Conservation (phyloP, 768 basidiomycete species). For the Suillus clintonianus region DNA sequence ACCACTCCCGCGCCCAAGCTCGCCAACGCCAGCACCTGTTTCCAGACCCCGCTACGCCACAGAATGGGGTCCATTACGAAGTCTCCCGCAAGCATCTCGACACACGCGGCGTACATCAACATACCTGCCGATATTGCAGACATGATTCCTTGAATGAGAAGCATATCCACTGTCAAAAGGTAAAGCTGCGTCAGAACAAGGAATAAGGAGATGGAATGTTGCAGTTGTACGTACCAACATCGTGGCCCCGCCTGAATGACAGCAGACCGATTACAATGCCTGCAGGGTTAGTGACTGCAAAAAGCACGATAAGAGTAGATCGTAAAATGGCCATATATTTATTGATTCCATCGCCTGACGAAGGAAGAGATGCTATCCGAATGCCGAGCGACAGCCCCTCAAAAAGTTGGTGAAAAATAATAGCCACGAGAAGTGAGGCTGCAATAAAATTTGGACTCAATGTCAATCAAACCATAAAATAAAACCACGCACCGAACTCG, state of each 20-base stretch:
- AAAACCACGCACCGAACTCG: constrained; percentile 62
- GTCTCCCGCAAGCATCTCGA: constrained; percentile 87
- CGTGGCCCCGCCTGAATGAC: constrained; percentile 39
- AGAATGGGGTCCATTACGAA: constrained; percentile 70
- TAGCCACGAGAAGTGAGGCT: constrained; percentile 75
- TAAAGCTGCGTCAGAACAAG: constrained; percentile 1
- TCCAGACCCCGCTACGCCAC: constrained; percentile 38
- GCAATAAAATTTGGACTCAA: not conserved
- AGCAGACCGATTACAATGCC: constrained; percentile 65
- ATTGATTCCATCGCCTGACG: constrained; percentile 26
- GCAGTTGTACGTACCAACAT: constrained; percentile 25
- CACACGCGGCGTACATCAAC: constrained; percentile 80
- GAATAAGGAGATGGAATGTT: not conserved
- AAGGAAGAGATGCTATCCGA: constrained; percentile 69
- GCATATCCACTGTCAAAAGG: constrained; percentile 41
- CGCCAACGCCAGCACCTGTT: constrained; percentile 55
- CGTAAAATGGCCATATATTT: constrained; percentile 40
- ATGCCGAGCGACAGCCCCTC: constrained; percentile 85
- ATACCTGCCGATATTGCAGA: constrained; percentile 82
- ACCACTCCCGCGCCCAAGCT: constrained; percentile 63
- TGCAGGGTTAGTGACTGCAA: constrained; percentile 73
- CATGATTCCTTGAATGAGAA: constrained; percentile 71
- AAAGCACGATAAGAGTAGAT: constrained; percentile 57
- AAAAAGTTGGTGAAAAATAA: constrained; percentile 82
- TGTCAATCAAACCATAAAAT: not conserved